Conservation (phyloP, 2,329 filamentous ascomycete genomes). For the Ceratocystis smalleyi region DNA sequence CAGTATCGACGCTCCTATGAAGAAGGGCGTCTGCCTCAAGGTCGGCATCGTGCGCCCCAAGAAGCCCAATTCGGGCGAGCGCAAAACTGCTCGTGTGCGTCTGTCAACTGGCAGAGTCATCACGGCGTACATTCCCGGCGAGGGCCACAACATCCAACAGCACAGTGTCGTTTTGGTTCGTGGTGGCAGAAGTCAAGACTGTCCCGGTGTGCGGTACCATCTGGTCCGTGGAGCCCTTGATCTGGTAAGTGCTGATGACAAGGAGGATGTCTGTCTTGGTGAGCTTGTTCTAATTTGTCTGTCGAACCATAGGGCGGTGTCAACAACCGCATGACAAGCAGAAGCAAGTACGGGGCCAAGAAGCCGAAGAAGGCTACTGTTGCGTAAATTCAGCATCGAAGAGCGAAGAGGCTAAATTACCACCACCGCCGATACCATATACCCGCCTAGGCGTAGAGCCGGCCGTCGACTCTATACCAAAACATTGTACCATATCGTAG, state of each 20-base stretch:
- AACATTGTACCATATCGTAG: constrained; percentile 15
- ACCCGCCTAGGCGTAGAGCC: background rate
- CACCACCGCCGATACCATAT: background rate
- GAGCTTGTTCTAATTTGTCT: background rate
- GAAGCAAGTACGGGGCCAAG: constrained; percentile 97
- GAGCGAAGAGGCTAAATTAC: background rate
- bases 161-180: constrained; percentile 95
- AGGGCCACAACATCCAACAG: constrained; percentile 98
- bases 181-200: constrained; percentile 87
- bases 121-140: constrained; percentile 88
- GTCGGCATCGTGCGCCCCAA: constrained; percentile 90
- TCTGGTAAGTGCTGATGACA: constrained; percentile 48
- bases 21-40: constrained; percentile 93
- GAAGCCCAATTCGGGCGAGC: constrained; percentile 96
- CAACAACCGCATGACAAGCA: constrained; percentile 61
- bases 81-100: constrained; percentile 85
- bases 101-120: constrained; percentile 75
- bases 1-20: constrained; percentile 52
- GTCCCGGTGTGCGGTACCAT: constrained; percentile 94
- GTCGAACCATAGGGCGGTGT: constrained; percentile 59
- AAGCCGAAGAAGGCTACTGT: constrained; percentile 75
- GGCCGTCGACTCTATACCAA: background rate
- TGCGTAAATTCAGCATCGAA: constrained; percentile 23
- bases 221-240: constrained; percentile 82
- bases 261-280: background rate